Evolutionary conservation across 306 rosid species (phyloP).

Genomic region (Lagenaria siceraria): DNA sequence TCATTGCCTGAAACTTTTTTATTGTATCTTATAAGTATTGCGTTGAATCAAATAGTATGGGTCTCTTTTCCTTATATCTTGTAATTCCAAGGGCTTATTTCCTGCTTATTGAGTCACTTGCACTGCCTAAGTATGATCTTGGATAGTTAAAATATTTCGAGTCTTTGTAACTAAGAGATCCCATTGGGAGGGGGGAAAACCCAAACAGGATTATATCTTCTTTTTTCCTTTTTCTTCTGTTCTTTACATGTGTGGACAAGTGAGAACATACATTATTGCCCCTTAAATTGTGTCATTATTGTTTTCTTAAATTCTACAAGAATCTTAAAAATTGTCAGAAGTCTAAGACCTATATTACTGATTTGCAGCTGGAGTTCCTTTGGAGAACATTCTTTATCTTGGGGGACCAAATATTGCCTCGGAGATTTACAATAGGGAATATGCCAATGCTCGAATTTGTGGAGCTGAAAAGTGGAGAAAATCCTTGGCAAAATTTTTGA

Average conservation of each 20-base stretch:
- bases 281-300: not conserved
- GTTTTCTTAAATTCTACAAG: not conserved
- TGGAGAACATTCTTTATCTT: constrained; percentile 80
- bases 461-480: constrained; percentile 94
- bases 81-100: not conserved
- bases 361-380: constrained; percentile 69
- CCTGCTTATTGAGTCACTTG: not conserved
- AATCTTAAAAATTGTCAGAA: not conserved
- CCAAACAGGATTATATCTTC: not conserved
- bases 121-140: not conserved
- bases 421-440: constrained; percentile 85
- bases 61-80: not conserved
- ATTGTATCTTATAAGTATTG: not conserved
- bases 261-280: not conserved
- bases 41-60: not conserved
- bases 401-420: constrained; percentile 98
- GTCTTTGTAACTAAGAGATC: not conserved
- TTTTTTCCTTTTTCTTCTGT: not conserved
- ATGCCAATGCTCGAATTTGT: constrained; percentile 93
- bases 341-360: not conserved
- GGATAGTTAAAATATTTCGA: not conserved
- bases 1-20: not conserved
- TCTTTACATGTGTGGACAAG: not conserved
- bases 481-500: constrained; percentile 72
- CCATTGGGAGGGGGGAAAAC: not conserved